Base-by-base conservation (phyloP, 2,329 filamentous ascomycete genomes). In the Dactylellina drechsleri region DNA sequence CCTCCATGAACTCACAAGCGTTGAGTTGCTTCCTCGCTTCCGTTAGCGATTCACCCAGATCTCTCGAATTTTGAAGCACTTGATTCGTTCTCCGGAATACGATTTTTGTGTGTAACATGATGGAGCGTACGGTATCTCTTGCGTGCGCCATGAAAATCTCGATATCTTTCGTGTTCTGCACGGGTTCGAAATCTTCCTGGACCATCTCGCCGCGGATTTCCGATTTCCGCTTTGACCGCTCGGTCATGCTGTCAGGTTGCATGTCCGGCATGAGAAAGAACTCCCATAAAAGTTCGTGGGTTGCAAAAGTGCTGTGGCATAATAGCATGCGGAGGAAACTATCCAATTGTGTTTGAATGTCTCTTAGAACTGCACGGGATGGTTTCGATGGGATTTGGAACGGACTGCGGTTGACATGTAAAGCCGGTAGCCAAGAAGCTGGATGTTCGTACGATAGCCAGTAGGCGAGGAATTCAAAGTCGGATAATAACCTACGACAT, bases 211-310 rank as follows among this genome's bases (percentile, higher is more conserved):
- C 85, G 28, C 94, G 87, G 0, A 90, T 88, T 81, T 93, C 90
- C 2, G 92, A 91, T 82, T 99, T 99, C 76, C 93, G 88, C 66
- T 89, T 89, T 77, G 92, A 96, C 58, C 95, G 88, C 81, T 96
- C 90, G 62, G 92, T 90, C 86, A 98, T 94, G 87, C 93, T 92
- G 18, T 92, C 89, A 0, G 92, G 87, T 80, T 97, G 92, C 58
- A 99, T 88, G 78, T 99, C 95, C 0, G 95, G 95, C 12, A 99
- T 93, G 0, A 99, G 86, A 82, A 99, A 97, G 83, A 99, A 99
- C 79, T 99, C 95, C 96, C 95, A 99, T 1, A 99, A 86, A 87
- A 98, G 92, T 83, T 99, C 95, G 80, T 99, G 96, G 0, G 92
- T 97, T 0, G 92, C 88, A 80, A 99, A 97, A 0, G 95, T 98